Conservation (phyloP, 805 yeast genomes). For the Hanseniaspora clermontiae region DNA sequence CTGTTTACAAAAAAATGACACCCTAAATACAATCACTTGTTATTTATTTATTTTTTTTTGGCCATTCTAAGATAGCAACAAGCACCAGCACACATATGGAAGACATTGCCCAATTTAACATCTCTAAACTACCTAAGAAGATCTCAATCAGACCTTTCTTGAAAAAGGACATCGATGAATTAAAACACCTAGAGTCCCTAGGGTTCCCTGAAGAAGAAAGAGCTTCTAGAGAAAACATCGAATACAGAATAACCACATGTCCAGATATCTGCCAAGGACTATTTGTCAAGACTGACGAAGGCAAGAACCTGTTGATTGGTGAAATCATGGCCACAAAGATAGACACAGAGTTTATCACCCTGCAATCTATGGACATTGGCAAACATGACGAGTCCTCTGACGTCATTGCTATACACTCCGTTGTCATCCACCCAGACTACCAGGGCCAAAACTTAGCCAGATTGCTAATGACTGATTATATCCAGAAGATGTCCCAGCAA, state of each 20-base stretch:
- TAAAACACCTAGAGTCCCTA: slow-evolving; percentile 44
- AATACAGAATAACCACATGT: slow-evolving; percentile 62
- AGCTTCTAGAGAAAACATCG: slow-evolving; percentile 47
- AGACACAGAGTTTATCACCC: slow-evolving; percentile 22
- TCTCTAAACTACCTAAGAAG: slow-evolving; percentile 10
- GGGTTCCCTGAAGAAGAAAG: slow-evolving; percentile 67
- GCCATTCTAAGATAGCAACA: not conserved
- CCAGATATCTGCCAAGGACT: slow-evolving; percentile 88
- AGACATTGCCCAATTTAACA: slow-evolving; percentile 9
- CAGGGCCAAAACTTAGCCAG: slow-evolving; percentile 77
- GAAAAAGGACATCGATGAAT: slow-evolving; percentile 47
- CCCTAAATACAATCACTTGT: too few relatives aligned
- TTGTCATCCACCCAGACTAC: slow-evolving; percentile 65
- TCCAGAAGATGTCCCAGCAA: slow-evolving; percentile 79
- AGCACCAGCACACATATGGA: not conserved
- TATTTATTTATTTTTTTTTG: too few relatives aligned
- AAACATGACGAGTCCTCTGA: slow-evolving; percentile 66
- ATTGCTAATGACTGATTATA: slow-evolving; percentile 70
- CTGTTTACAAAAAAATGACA: not conserved
- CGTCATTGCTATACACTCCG: slow-evolving; percentile 67
- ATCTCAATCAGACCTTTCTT: slow-evolving; percentile 11
- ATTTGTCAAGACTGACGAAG: slow-evolving; percentile 47
- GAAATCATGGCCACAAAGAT: slow-evolving; percentile 72
- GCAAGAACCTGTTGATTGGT: slow-evolving; percentile 57
- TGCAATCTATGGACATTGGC: slow-evolving; percentile 22